Evolutionary conservation across 2,329 filamentous ascomycete genomes (phyloP).

Genomic region (Colletotrichum agaves): DNA sequence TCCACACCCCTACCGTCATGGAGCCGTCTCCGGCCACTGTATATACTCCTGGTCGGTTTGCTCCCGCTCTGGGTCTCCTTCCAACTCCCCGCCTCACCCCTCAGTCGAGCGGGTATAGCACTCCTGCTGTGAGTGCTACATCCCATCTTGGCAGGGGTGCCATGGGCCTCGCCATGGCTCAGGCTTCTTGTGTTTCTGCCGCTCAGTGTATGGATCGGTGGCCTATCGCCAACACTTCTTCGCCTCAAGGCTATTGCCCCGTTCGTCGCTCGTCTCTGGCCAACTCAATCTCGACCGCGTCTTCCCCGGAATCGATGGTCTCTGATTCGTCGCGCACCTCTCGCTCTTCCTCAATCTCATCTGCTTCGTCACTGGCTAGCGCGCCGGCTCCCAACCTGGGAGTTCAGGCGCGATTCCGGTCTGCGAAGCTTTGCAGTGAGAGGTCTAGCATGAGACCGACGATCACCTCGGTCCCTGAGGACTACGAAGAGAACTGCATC

Average conservation of each 20-base stretch:
- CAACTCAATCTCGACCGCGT: slow-evolving; percentile 70
- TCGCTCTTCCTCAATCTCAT: slow-evolving; percentile 73
- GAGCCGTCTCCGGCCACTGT: slow-evolving; percentile 58
- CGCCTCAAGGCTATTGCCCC: slow-evolving; percentile 61
- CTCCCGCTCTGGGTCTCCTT: slow-evolving; percentile 65
- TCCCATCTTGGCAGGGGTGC: slow-evolving; percentile 62
- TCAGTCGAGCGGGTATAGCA: slow-evolving; percentile 65
- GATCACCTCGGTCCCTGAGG: slow-evolving; percentile 68
- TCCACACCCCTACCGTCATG: slow-evolving; percentile 57
- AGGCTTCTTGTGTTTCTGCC: slow-evolving; percentile 58
- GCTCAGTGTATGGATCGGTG: slow-evolving; percentile 65
- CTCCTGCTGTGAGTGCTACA: slow-evolving; percentile 68
- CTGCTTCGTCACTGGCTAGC: slow-evolving; percentile 68
- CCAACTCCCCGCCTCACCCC: slow-evolving; percentile 70
- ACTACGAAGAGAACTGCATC: slow-evolving; percentile 61
- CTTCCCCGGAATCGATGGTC: slow-evolving; percentile 75
- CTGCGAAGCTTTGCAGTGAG: slow-evolving; percentile 67
- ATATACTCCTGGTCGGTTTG: slow-evolving; percentile 58
- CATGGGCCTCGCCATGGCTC: slow-evolving; percentile 70
- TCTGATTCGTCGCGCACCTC: slow-evolving; percentile 71
- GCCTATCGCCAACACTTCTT: slow-evolving; percentile 59
- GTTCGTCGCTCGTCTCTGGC: slow-evolving; percentile 71
- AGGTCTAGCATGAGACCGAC: slow-evolving; percentile 62
- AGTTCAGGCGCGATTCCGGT: slow-evolving; percentile 72
- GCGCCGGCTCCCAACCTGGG: slow-evolving; percentile 69